phyloP scores from a whole-genome alignment of 176 grass and related monocot species.

The Lolium perenne region DNA sequence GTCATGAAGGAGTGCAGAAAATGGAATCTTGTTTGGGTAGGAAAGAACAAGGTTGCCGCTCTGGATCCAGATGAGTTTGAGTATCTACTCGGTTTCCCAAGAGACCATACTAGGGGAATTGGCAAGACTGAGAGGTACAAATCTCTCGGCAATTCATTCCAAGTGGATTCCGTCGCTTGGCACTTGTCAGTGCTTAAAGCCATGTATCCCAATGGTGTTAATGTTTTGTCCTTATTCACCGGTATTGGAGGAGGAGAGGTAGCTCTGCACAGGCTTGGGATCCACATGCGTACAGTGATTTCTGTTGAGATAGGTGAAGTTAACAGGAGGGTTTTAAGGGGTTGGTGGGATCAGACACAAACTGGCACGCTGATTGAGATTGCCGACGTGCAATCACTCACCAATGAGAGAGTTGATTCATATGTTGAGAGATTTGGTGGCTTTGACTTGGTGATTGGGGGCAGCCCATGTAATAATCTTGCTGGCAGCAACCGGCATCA shows the following conservation, averaged over 20 bases:
- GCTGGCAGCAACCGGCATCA: constrained; percentile 76
- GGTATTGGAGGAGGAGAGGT: constrained; percentile 98
- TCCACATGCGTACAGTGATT: constrained; percentile 64
- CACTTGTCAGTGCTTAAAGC: constrained; percentile 71
- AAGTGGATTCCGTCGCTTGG: constrained; percentile 85
- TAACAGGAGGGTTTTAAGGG: constrained; percentile 65
- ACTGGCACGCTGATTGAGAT: constrained; percentile 68
- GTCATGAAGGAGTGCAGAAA: constrained; percentile 72
- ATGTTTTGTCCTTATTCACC: constrained; percentile 76
- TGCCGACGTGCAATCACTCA: constrained; percentile 60
- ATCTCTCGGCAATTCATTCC: constrained; percentile 86
- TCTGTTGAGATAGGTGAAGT: constrained; percentile 80
- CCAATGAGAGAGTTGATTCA: constrained; percentile 28
- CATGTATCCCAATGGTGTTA: constrained; percentile 76
- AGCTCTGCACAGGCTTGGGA: constrained; percentile 80
- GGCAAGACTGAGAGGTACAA: constrained; percentile 73
- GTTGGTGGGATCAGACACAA: constrained; percentile 93
- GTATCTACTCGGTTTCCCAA: constrained; percentile 74
- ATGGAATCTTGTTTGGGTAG: constrained; percentile 92
- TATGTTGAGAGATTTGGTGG: constrained; percentile 56
- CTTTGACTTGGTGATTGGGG: constrained; percentile 80
- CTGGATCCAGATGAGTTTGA: constrained; percentile 90
- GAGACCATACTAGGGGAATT: constrained; percentile 78
- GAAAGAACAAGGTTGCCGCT: constrained; percentile 72
- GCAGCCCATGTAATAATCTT: constrained; percentile 93